Conservation (phyloP, 192 early-diverging fungal species). For the Rhizoclosmatium sp. region DNA sequence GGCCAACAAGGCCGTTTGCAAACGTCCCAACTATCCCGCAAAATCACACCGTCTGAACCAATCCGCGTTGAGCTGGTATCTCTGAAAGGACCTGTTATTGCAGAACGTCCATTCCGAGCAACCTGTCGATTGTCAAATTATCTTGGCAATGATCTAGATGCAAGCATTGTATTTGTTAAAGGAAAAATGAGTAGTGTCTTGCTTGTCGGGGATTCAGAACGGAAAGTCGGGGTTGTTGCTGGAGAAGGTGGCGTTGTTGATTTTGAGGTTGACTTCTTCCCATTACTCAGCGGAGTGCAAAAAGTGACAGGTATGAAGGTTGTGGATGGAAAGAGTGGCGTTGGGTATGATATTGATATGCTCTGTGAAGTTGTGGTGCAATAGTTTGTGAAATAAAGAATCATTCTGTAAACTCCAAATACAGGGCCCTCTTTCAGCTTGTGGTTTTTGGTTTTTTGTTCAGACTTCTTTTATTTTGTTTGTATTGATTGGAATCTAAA, state of each 20-base stretch:
- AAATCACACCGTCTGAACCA: conserved; percentile 76
- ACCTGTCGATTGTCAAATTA: conserved; percentile 70
- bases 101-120: conserved; percentile 75
- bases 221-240: conserved; percentile 68
- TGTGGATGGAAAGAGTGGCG: conserved; percentile 51
- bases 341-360: conserved; percentile 15
- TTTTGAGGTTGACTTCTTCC: conserved; percentile 79
- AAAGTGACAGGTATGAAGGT: conserved; percentile 82
- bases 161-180: conserved; percentile 73
- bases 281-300: conserved; percentile 84
- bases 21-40: conserved; percentile 90
- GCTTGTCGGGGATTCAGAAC: conserved; percentile 65
- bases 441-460: too few relatives aligned
- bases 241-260: conserved; percentile 63
- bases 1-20: conserved; percentile 90
- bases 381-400: neutral
- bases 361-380: conserved; percentile 26
- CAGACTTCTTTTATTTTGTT: too few relatives aligned
- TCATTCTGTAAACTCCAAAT: too few relatives aligned
- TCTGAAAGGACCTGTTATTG: conserved; percentile 49
- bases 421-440: too few relatives aligned
- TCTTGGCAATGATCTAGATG: conserved; percentile 57
- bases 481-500: too few relatives aligned
- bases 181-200: conserved; percentile 81
- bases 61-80: conserved; percentile 67